These are phyloP conservation scores for Globisporangium cylindrosporum DNA, from an alignment of 352 stramenopile genomes.

Conservation along the genomic window DNA sequence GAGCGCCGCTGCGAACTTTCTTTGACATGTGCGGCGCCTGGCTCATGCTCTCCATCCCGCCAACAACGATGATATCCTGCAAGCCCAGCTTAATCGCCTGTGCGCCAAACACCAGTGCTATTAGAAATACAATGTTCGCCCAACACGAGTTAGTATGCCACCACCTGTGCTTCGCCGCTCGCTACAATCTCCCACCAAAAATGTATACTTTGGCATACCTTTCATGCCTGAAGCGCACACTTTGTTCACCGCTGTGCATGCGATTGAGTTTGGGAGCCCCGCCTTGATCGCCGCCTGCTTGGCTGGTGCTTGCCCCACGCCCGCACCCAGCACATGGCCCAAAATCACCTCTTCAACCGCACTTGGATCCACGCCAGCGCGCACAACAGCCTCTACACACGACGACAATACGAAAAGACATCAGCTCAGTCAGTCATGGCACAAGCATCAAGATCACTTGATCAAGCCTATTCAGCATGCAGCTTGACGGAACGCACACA, in stretches of 20 bases:
- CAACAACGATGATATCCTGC: constrained; percentile 82
- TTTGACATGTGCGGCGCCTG: constrained; percentile 92
- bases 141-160: background rate
- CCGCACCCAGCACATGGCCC: constrained; percentile 93
- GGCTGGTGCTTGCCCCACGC: constrained; percentile 93
- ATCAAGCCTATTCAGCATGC: background rate
- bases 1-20: constrained; percentile 66
- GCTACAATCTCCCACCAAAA: background rate
- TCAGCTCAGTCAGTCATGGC: background rate
- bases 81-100: constrained; percentile 88
- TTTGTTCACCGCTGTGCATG: constrained; percentile 98
- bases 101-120: constrained; percentile 76
- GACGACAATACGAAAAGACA: background rate
- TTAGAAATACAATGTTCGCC: background rate
- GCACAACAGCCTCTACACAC: constrained; percentile 38
- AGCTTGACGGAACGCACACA: background rate
- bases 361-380: constrained; percentile 36
- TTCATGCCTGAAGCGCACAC: constrained; percentile 96
- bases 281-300: constrained; percentile 86
- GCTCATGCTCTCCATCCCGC: constrained; percentile 94
- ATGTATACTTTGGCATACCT: constrained; percentile 18
- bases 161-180: background rate
- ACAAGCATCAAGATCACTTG: background rate
- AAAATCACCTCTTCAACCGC: constrained; percentile 94
- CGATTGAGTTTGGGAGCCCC: constrained; percentile 70